Base-by-base conservation (phyloP, 352 stramenopile species). In the Plasmopara halstedii region DNA sequence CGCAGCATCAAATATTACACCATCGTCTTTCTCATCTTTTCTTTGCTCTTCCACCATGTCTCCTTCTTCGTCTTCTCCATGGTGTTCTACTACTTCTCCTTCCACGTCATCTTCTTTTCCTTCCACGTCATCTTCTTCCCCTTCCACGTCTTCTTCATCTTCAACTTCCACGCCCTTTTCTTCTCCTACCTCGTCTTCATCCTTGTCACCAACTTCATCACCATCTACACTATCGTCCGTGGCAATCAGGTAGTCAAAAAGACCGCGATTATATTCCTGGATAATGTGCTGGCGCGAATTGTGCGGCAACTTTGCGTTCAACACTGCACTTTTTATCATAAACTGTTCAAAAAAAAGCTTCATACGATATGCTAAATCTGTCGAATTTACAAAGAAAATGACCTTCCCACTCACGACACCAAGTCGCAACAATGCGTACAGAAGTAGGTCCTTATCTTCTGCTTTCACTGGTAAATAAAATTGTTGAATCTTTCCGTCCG, bases 281-380 rank as follows among this genome's bases (percentile, higher is more conserved):
- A 98, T 88, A 57, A 99, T 98, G 73, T 99, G 96, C 48, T 98
- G 77, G 19, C 97, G 82, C 49, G 91, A 98, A 62, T 97, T 97
- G 58, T 98, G 80, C 8, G 97, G 97, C 20, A 99, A 64, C 71
- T 99, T 95, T 7, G 92, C 90, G 64, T 99, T 99, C 6, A 99
- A 64, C n/a, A 99, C 95, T 6, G 95, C 96, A 23, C 88, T 93
- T 56, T 97, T 91, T 62, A 99, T 98, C 58, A 96, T 82, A 53
- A 99, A 99, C 56, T 98, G 95, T 74, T 99, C 96, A 21, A 99
- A 91, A 70, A 99, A 99, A 18, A 99, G 76, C 71, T 99, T 99
- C 23, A 99, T 73, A 18, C 91, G 75, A 70, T 99, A 99, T 5
- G 81, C 81, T 10, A 55, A 87, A 78, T 70, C 70, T 59, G 72